Percentiles rank a stretch among this genome's conserved stretches.
Evolutionary conservation across 1,284 basidiomycete genomes (phyloP).

Genomic region (Polyporus tsugae): DNA sequence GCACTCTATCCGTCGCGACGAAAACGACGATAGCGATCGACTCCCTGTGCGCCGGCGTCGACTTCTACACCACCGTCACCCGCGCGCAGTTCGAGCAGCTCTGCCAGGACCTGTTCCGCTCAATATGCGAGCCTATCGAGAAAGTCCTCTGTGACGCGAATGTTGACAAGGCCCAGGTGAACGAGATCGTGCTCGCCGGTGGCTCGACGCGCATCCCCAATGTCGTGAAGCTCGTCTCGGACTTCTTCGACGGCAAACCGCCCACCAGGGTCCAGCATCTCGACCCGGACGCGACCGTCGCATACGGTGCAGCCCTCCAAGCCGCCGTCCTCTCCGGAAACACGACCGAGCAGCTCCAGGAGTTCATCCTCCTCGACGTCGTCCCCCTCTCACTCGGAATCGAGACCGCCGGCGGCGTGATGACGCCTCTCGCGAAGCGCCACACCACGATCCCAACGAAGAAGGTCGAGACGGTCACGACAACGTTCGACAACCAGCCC

Average conservation of each 20-base stretch:
- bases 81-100: conserved; percentile 99
- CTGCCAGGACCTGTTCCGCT: conserved; percentile 96
- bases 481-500: conserved; percentile 99
- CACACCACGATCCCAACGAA: conserved; percentile 99
- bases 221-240: conserved; percentile 96
- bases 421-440: conserved; percentile 96
- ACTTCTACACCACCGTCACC: conserved; percentile 98
- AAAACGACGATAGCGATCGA: conserved; percentile 99
- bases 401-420: conserved; percentile 99
- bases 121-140: conserved; percentile 97
- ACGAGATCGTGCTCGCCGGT: conserved; percentile 98
- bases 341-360: conserved; percentile 97
- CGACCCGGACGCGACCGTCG: conserved; percentile 99
- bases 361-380: conserved; percentile 96
- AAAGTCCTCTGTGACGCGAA: conserved; percentile 98
- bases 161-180: conserved; percentile 94
- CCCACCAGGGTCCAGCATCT: conserved; percentile 86
- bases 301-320: conserved; percentile 99
- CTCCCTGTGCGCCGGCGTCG: conserved; percentile 96
- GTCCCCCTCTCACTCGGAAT: conserved; percentile 97
- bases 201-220: conserved; percentile 99
- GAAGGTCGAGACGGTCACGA: conserved; percentile 99
- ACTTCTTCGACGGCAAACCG: conserved; percentile 99
- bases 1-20: conserved; percentile 95
- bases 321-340: conserved; percentile 98